Evolutionary conservation across 2,329 filamentous ascomycete genomes (phyloP).

Genomic region (Alternaria longipes): DNA sequence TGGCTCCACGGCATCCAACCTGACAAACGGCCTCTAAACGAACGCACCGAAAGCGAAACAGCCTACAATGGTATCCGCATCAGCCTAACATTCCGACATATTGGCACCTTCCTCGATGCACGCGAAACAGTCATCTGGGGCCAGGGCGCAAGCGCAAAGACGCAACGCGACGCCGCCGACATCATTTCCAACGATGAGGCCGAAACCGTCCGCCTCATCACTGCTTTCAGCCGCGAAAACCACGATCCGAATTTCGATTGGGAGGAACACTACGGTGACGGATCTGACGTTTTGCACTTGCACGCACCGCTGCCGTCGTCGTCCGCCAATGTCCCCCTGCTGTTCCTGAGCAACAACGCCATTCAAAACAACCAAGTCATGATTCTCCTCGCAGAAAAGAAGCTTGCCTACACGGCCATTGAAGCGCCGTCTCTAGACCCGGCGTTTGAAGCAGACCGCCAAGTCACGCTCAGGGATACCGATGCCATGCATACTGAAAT

Average conservation of each 20-base stretch:
- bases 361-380: slow-evolving; percentile 45
- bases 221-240: slow-evolving; percentile 87
- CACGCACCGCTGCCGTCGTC: slow-evolving; percentile 24
- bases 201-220: slow-evolving; percentile 74
- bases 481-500: slow-evolving; percentile 49
- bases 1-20: slow-evolving; percentile 94
- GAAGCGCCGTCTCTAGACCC: slow-evolving; percentile 33
- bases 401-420: slow-evolving; percentile 25
- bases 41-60: slow-evolving; percentile 75
- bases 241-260: slow-evolving; percentile 75
- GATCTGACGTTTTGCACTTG: slow-evolving; percentile 83
- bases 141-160: slow-evolving; percentile 82
- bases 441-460: slow-evolving; percentile 30
- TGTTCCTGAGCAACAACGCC: slow-evolving; percentile 48
- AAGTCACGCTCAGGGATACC: slow-evolving; percentile 45
- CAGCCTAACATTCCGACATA: slow-evolving; percentile 88
- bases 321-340: slow-evolving; percentile 46
- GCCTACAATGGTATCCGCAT: slow-evolving; percentile 81
- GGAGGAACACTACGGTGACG: slow-evolving; percentile 76
- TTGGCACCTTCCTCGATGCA: slow-evolving; percentile 81
- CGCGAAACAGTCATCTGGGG: slow-evolving; percentile 82
- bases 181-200: slow-evolving; percentile 75
- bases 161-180: slow-evolving; percentile 63
- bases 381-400: slow-evolving; percentile 43
- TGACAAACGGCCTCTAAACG: slow-evolving; percentile 76